Evolutionary conservation across 2,329 filamentous ascomycete genomes (phyloP), one percentile per base, ranked within the genome.

Genomic region (Penicillium sp.): DNA sequence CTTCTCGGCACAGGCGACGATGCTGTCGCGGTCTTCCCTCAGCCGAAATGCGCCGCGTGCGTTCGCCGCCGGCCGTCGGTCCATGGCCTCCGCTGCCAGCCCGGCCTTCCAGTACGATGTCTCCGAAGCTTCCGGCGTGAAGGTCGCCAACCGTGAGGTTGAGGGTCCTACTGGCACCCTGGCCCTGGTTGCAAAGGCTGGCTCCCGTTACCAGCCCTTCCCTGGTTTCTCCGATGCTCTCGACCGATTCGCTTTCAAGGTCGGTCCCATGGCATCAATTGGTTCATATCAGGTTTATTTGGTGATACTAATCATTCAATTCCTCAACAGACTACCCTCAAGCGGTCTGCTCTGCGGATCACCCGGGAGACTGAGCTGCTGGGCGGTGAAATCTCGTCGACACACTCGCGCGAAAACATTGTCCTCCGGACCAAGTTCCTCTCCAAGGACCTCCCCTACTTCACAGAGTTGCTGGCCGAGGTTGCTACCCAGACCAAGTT

Each of bases 221-320:
- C 94, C 94, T 61, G 94, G 94, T 64, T 84, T 97, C 76, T 89
- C 93, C 63, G 89, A 92, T 72, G 93, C 89, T 57, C 84, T 99
- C 65, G 89, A 94, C 81, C 89, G 91, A 76, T 99, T 95, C 81
- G 93, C 95, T 64, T 99, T 97, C 86, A 96, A 96, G 90, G 94
- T 92, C 76, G 68, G 78, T 71, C 29, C 37, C 43, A 44, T 38
- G 31, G 65, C 54, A 58, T 58, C 63, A 60, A 67, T 73, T 66
- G 58, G 35, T 13, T 24, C 55, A 55, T 53, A 35, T 45, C 24
- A 4, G n/a, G 7, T 26, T 2, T 14, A 29, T 35, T 43, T 32
- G 11, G 9, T 20, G 35, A 50, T 52, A 54, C 57, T 68, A 50
- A 68, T 26, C 32, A 35, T 32, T 43, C 50, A 31, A 52, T 59